A percentile compares a stretch with the other conserved stretches of the same genome.
Evolutionary conservation across 192 early-diverging fungal species (phyloP).

Genomic region (Linnemannia schmuckeri): DNA sequence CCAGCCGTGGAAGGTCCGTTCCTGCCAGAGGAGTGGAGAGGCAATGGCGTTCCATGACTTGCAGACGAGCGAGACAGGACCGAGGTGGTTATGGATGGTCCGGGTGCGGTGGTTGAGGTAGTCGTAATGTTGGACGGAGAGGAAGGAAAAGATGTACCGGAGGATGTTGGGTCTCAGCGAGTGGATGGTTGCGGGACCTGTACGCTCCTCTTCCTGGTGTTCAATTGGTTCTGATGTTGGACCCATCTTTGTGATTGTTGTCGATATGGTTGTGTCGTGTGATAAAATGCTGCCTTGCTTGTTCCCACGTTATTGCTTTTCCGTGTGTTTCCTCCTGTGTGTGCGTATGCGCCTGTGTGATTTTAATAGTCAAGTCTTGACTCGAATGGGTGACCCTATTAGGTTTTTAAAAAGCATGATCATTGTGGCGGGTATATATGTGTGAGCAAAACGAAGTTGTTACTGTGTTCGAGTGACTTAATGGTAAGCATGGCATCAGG

Average conservation of each 20-base stretch:
- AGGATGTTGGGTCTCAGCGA: conserved; percentile 37
- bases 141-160: conserved; percentile 49
- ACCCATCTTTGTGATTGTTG: not conserved
- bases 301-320: not conserved
- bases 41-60: conserved; percentile 53
- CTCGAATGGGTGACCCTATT: not conserved
- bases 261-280: not conserved
- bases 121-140: conserved; percentile 53
- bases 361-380: not conserved
- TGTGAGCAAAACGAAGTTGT: too few species aligned
- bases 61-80: conserved; percentile 47
- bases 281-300: not conserved
- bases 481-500: too few species aligned
- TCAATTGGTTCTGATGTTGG: not conserved
- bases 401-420: too few species aligned
- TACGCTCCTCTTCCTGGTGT: conserved; percentile 1
- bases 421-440: too few species aligned
- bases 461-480: too few species aligned
- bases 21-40: conserved; percentile 52
- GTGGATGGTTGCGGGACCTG: conserved; percentile 35
- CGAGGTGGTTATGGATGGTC: conserved; percentile 45
- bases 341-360: not conserved
- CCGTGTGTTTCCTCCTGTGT: not conserved
- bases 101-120: conserved; percentile 53
- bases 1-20: conserved; percentile 55